These are phyloP conservation scores for Santalum album DNA, from an alignment of 164 flowering plant genomes.

Conservation along the genomic window DNA sequence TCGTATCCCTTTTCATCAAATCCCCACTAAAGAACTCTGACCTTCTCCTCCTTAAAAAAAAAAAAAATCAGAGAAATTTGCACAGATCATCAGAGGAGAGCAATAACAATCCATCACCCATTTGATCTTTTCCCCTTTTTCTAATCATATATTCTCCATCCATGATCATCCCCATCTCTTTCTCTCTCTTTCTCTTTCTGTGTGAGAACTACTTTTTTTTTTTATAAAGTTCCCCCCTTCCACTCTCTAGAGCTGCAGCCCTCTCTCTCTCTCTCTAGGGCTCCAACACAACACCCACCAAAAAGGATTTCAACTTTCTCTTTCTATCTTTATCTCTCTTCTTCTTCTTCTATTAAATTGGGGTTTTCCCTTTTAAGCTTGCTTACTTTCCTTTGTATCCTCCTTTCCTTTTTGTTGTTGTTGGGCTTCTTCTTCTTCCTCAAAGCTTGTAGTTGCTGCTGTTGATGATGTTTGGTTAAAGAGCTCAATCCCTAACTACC, in stretches of 20 bases:
- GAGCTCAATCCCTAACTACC: conserved; percentile 72
- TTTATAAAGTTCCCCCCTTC: no score
- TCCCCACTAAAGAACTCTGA: conserved; percentile 2
- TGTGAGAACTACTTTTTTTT: conserved; percentile 23
- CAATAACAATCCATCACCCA: background rate
- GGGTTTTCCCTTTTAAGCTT: background rate
- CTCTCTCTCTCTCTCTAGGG: conserved; percentile 7
- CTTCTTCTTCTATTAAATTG: conserved; percentile 5
- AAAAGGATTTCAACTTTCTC: conserved; percentile 14
- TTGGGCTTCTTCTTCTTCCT: conserved; percentile 4
- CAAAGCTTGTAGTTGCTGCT: background rate
- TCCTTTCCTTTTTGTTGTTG: no score
- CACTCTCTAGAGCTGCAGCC: no score
- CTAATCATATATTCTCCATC: conserved; percentile 16
- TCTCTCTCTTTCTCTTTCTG: no score
- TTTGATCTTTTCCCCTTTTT: conserved; percentile 9
- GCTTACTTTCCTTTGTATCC: background rate
- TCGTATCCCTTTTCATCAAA: no score
- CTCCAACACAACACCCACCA: conserved; percentile 2
- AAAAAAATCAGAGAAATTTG: background rate
- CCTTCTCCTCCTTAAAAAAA: background rate
- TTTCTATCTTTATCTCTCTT: conserved; percentile 7
- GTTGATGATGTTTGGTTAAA: conserved; percentile 46
- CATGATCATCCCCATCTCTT: conserved; percentile 20
- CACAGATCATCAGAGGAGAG: background rate